A percentile compares a stretch with the other conserved stretches of the same genome.
These are phyloP conservation scores for Schoenoplectus tabernaemontani DNA, from an alignment of 202 grass and related monocot species.

Conservation along the genomic window DNA sequence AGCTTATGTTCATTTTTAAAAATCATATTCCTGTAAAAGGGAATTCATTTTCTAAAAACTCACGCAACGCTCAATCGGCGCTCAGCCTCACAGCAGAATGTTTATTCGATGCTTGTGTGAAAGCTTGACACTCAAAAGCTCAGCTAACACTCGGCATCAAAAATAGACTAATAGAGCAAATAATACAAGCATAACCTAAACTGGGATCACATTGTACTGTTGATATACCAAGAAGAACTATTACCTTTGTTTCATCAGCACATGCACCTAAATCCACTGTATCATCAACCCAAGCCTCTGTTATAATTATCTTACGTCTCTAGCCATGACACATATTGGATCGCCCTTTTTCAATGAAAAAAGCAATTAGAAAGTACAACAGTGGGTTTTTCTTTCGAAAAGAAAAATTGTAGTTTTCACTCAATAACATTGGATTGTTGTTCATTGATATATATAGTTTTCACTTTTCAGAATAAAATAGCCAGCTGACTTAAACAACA, in stretches of 20 bases:
- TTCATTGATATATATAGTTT: not conserved
- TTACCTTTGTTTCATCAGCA: slow-evolving; percentile 53
- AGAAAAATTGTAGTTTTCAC: not conserved
- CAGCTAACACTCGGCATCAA: not conserved
- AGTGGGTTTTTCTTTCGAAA: not conserved
- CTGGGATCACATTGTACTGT: not conserved
- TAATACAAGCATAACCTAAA: not conserved
- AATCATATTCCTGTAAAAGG: too few relatives aligned
- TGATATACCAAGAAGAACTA: too few relatives aligned
- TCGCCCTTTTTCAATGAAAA: slow-evolving; percentile 44
- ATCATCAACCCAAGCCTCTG: slow-evolving; percentile 62
- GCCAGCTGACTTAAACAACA: not conserved
- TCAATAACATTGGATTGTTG: not conserved
- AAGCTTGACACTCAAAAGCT: not conserved
- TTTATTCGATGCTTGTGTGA: too few relatives aligned
- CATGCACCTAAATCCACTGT: slow-evolving; percentile 37
- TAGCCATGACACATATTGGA: slow-evolving; percentile 44
- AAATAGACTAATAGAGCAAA: not conserved
- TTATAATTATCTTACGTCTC: slow-evolving; percentile 54
- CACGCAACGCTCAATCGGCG: too few relatives aligned
- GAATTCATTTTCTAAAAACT: too few relatives aligned
- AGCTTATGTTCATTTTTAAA: too few relatives aligned
- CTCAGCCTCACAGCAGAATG: too few relatives aligned
- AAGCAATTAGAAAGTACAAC: not conserved
- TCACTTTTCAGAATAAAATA: not conserved